These are phyloP conservation scores for Exophiala bonariae DNA, from an alignment of 2,329 filamentous ascomycete genomes.

Conservation along the genomic window DNA sequence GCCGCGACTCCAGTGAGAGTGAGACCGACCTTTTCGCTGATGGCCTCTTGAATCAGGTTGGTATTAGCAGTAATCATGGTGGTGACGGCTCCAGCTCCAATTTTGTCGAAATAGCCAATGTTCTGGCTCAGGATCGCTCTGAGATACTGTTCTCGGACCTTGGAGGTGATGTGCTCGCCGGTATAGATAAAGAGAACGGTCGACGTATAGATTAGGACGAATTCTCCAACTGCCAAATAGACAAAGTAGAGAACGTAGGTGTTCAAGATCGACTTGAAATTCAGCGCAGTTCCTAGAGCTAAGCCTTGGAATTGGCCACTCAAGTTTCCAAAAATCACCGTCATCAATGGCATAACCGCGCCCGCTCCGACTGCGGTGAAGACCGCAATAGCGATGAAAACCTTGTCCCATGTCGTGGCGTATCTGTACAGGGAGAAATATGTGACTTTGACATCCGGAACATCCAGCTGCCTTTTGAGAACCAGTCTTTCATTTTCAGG, in stretches of 20 bases:
- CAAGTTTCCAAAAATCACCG: slow-evolving; percentile 73
- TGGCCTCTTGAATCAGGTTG: slow-evolving; percentile 88
- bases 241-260: slow-evolving; percentile 77
- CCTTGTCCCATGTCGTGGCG: slow-evolving; percentile 63
- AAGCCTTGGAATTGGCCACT: slow-evolving; percentile 70
- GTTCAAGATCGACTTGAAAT: slow-evolving; percentile 62
- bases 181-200: slow-evolving; percentile 90
- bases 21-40: slow-evolving; percentile 84
- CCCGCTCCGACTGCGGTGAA: slow-evolving; percentile 70
- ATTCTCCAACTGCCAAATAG: slow-evolving; percentile 80
- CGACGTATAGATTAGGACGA: slow-evolving; percentile 72
- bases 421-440: slow-evolving; percentile 69
- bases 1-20: slow-evolving; percentile 75
- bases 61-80: slow-evolving; percentile 93
- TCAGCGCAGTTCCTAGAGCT: slow-evolving; percentile 49
- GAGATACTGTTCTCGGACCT: slow-evolving; percentile 81
- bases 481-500: slow-evolving; percentile 66
- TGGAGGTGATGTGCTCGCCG: slow-evolving; percentile 74
- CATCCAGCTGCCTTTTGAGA: slow-evolving; percentile 67
- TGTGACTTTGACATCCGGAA: slow-evolving; percentile 64
- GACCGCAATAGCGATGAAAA: slow-evolving; percentile 62
- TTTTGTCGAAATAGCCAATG: slow-evolving; percentile 89
- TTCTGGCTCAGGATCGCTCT: slow-evolving; percentile 83
- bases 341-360: slow-evolving; percentile 77
- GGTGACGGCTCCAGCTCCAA: slow-evolving; percentile 89